Conservation (phyloP, 2,329 filamentous ascomycete species). For the Claviceps pazoutovae region DNA sequence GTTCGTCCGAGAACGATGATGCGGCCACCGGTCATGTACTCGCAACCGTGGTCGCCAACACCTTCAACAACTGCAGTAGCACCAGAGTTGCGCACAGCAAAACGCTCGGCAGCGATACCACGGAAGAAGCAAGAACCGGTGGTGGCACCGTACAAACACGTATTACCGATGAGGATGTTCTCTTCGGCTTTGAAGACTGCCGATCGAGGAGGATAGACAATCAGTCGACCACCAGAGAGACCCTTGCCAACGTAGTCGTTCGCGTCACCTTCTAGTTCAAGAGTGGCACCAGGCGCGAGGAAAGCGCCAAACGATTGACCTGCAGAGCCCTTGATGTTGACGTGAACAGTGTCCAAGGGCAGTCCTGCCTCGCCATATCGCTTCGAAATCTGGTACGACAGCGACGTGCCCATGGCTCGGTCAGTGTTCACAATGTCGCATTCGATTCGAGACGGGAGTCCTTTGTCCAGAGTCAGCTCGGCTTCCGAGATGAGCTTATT, state of each 20-base stretch:
- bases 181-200: conserved; percentile 93
- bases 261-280: conserved; percentile 88
- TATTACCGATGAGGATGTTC: conserved; percentile 86
- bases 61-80: conserved; percentile 93
- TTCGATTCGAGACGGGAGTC: conserved; percentile 82
- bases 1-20: conserved; percentile 76
- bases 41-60: conserved; percentile 88
- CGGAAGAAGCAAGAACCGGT: conserved; percentile 90
- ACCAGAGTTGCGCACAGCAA: conserved; percentile 92
- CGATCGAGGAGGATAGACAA: conserved; percentile 81
- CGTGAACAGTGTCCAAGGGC: conserved; percentile 85
- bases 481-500: conserved; percentile 96
- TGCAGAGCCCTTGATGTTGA: conserved; percentile 91
- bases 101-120: conserved; percentile 88
- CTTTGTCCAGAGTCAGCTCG: conserved; percentile 87
- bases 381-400: conserved; percentile 93
- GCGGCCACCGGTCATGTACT: conserved; percentile 98
- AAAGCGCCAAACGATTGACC: conserved; percentile 95
- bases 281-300: conserved; percentile 80
- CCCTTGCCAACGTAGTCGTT: conserved; percentile 98
- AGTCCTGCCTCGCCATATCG: conserved; percentile 80
- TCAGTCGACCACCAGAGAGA: conserved; percentile 80
- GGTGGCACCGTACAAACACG: conserved; percentile 89
- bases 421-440: conserved; percentile 96
- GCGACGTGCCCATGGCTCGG: conserved; percentile 79